These are phyloP conservation scores for Teunomyces lycoperdinae DNA, from an alignment of 805 yeast genomes.

Conservation along the genomic window DNA sequence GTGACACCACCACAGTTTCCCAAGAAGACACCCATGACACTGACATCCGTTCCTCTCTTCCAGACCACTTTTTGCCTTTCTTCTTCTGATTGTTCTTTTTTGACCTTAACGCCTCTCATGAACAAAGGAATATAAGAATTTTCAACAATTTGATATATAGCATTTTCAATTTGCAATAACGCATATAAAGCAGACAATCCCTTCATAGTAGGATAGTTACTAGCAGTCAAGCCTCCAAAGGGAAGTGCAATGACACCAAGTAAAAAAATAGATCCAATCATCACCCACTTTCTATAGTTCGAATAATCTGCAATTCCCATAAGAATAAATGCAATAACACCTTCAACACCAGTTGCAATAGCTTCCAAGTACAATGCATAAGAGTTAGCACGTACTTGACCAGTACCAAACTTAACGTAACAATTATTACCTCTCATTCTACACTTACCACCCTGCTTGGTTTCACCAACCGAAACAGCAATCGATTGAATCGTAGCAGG, in stretches of 20 bases:
- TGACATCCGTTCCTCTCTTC: conserved; percentile 31
- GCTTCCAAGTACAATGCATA: conserved; percentile 39
- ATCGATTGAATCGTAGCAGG: conserved; percentile 40
- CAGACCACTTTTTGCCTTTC: conserved; percentile 21
- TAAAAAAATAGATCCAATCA: conserved; percentile 26
- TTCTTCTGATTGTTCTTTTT: conserved; percentile 17
- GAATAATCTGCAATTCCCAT: conserved; percentile 43
- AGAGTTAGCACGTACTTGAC: conserved; percentile 30
- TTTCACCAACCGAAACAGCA: conserved; percentile 29
- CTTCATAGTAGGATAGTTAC: conserved; percentile 17
- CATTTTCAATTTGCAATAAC: conserved; percentile 24
- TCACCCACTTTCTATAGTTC: conserved; percentile 32
- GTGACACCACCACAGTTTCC: conserved; percentile 38
- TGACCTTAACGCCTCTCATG: conserved; percentile 29
- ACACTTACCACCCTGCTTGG: conserved; percentile 23
- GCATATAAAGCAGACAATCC: conserved; percentile 29
- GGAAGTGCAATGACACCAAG: conserved; percentile 37
- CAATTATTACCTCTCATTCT: conserved; percentile 33
- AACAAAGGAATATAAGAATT: conserved; percentile 40
- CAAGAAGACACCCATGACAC: conserved; percentile 35
- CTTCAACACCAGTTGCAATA: conserved; percentile 36
- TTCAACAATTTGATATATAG: conserved; percentile 35
- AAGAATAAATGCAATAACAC: conserved; percentile 30
- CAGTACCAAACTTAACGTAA: conserved; percentile 32
- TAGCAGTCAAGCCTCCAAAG: conserved; percentile 27